phyloP scores from a whole-genome alignment of 495 filamentous ascomycete species.

The Talaromyces stipitatus region DNA sequence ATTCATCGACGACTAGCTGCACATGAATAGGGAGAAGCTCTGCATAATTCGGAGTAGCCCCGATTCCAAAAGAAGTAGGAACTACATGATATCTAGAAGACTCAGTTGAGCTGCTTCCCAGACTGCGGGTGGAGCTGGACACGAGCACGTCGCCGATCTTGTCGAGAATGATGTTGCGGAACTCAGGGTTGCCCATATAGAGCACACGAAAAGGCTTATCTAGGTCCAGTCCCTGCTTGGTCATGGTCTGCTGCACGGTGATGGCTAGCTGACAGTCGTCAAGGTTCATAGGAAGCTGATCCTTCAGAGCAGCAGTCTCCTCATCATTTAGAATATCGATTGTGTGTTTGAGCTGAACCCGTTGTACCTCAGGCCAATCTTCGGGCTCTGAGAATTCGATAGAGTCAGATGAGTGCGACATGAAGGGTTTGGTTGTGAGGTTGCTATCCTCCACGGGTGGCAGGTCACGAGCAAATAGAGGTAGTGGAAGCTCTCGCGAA shows the following conservation, averaged over 20 bases:
- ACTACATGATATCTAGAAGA: constrained; percentile 67
- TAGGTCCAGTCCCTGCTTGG: constrained; percentile 50
- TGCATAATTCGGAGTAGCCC: constrained; percentile 47
- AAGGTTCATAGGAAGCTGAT: constrained; percentile 22
- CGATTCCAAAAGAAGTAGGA: constrained; percentile 60
- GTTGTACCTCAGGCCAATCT: constrained; percentile 40
- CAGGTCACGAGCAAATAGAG: constrained; percentile 27
- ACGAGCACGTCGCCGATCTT: constrained; percentile 63
- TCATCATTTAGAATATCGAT: constrained; percentile 49
- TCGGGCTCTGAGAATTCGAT: constrained; percentile 59
- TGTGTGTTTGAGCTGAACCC: constrained; percentile 55
- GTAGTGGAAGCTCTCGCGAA: constrained; percentile 32
- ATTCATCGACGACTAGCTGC: constrained; percentile 70
- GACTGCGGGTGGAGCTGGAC: constrained; percentile 35
- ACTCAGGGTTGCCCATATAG: constrained; percentile 56
- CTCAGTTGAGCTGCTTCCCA: constrained; percentile 38
- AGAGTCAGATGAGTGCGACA: constrained; percentile 28
- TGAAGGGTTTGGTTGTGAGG: constrained; percentile 32
- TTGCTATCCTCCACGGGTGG: constrained; percentile 35
- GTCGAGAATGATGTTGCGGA: constrained; percentile 62
- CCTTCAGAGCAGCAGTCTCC: constrained; percentile 41
- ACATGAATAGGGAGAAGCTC: constrained; percentile 71
- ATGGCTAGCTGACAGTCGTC: constrained; percentile 34
- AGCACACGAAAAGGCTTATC: constrained; percentile 62
- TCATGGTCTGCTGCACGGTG: constrained; percentile 67